Base-by-base conservation (phyloP, 2,329 filamentous ascomycete species). In the Didymellaceae sp. region DNA sequence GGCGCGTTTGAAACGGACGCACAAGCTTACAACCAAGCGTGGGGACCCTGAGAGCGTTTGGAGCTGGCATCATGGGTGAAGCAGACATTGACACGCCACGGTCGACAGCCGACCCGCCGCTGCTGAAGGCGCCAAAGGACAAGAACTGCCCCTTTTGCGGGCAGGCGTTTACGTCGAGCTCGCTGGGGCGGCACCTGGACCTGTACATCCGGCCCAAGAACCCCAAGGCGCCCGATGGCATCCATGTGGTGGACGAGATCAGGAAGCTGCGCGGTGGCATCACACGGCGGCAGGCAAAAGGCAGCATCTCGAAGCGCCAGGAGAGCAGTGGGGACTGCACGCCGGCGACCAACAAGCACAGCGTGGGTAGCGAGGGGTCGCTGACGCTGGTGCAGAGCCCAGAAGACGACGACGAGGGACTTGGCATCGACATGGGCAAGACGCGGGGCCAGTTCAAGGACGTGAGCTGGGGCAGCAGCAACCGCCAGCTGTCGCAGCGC, bases 201-300 rank as follows among this genome's bases (percentile, higher is more conserved):
- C 84, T 96, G 30, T 97, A 95, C 73, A 92, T 97, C 66, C 92
- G 91, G 68, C 88, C 91, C 52, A 95, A 91, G 77, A 97, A 97
- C 72, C 91, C 93, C 1, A 94, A 92, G 74, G 82, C 87, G 1
- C 78, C 88, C 6, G 93, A 97, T 75, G 92, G 92, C 40, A 77
- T 96, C 35, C 93, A 97, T 74, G 82, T 96, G 76, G 90, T 97
- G 51, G 90, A 93, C 6, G 90, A 90, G 73, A 97, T 97, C 65
- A 83, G 84, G 61, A 90, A 88, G 73, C 78, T 96, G 65, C 85
- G 93, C 44, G 90, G 90, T 34, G 83, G 85, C 54, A 96, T 97
- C 72, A 97, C 93, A 20, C 82, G 93, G 57, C 83, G 93, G 52
- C 91, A 96, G 70, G 86, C 90, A 2, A 84, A 90, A 63, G 84